Evolutionary conservation across 352 stramenopile species (phyloP), one percentile per base, ranked within the genome.

Genomic region (Phytophthora megakarya): DNA sequence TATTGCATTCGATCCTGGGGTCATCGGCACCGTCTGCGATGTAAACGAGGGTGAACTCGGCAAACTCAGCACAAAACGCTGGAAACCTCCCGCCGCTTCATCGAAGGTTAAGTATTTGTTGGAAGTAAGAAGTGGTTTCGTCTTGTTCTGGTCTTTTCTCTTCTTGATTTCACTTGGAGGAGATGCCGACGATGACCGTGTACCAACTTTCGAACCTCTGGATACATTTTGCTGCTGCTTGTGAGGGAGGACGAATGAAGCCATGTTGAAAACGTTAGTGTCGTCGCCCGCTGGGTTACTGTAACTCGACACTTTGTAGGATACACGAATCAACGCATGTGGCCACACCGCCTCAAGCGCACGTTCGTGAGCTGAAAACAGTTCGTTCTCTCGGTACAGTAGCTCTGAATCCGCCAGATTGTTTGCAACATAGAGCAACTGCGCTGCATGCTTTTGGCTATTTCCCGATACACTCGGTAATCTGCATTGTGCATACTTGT

Each of bases 341-440:
- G 73, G 46, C 64, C 81, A 81, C 22, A 75, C 58, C 15, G 38
- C 37, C 25, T 84, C 68, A 8, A 89, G 67, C 37, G 67, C 67
- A 4, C 65, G 62, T 26, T 72, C 55, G 32, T 85, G 78, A 18
- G 69, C 71, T 7, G 60, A 62, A 0, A 83, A 39, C 30, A 78
- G 39, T 28, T 78, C 51, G 19, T 72, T 69, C 12, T 80, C 73
- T 10, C 70, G 53, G 23, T 63, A 70, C 8, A 76, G 39, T n/a
- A 81, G 30, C 47, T 70, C 72, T 2, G 55, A 64, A 18, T 70
- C 60, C 15, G 72, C 23, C 5, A 75, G n/a, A 38, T 81, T 77
- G 48, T 88, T 94, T 18, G 64, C 68, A 2, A 92, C 74, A 37
- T 82, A 89, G 21, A 94, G 50, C 12, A 92, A 49, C 59, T 81